These are phyloP conservation scores for Kentomonas sorsogonicus DNA, from an alignment of 208 protist species.

Conservation along the genomic window DNA sequence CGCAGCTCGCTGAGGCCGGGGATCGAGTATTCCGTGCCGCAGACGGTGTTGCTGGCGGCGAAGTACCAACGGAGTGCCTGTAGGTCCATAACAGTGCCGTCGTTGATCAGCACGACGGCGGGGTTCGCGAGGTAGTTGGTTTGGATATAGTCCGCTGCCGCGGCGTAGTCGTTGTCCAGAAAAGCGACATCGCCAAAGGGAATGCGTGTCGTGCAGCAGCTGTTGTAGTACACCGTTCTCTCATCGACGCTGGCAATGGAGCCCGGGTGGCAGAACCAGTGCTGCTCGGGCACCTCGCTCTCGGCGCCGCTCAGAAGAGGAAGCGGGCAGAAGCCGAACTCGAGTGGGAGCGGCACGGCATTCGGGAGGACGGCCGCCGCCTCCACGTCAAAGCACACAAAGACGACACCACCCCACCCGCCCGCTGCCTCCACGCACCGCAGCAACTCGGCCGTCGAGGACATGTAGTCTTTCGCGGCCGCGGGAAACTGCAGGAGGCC, in stretches of 20 bases:
- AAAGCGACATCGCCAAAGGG: slow-evolving; percentile 38
- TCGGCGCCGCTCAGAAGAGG: background rate
- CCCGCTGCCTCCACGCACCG: slow-evolving; percentile 21
- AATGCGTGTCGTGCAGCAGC: slow-evolving; percentile 27
- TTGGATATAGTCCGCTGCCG: slow-evolving; percentile 13
- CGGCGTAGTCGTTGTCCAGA: slow-evolving; percentile 30
- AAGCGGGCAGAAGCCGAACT: slow-evolving; percentile 37
- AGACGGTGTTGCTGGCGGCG: slow-evolving; percentile 18
- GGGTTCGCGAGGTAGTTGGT: slow-evolving; percentile 17
- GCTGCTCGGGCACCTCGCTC: background rate
- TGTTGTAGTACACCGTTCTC: slow-evolving; percentile 16
- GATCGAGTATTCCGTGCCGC: background rate
- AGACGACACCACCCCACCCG: slow-evolving; percentile 25
- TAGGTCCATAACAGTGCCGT: slow-evolving; percentile 43
- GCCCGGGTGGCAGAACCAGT: slow-evolving; percentile 41
- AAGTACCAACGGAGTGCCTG: slow-evolving; percentile 57
- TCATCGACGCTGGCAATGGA: background rate
- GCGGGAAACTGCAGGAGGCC: too few species aligned
- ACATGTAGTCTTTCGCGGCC: too few species aligned
- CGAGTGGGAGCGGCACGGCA: slow-evolving; percentile 30
- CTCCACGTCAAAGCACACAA: slow-evolving; percentile 55
- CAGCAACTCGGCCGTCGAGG: too few species aligned
- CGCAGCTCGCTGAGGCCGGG: background rate
- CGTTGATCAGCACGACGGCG: slow-evolving; percentile 54
- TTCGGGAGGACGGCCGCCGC: slow-evolving; percentile 17